A percentile compares a stretch with the other conserved stretches of the same genome.
These are phyloP conservation scores for Torulaspora globosa DNA, from an alignment of 1,139 yeast species.

Conservation along the genomic window DNA sequence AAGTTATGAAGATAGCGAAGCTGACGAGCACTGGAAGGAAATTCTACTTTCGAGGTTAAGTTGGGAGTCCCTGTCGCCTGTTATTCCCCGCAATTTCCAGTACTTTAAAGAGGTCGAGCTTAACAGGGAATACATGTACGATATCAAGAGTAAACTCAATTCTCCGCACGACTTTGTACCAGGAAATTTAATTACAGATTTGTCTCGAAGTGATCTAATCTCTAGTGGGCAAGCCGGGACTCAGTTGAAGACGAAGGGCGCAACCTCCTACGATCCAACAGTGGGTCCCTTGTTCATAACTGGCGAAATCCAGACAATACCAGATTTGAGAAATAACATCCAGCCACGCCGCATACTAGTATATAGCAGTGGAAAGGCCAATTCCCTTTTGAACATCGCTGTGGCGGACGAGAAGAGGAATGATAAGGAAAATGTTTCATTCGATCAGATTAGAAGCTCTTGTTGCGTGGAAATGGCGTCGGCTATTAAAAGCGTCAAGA, in stretches of 20 bases:
- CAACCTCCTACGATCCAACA: slow-evolving; percentile 17
- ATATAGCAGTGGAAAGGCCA: slow-evolving; percentile 23
- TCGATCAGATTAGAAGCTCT: slow-evolving; percentile 4
- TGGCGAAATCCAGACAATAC: slow-evolving; percentile 26
- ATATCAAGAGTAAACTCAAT: slow-evolving; percentile 11
- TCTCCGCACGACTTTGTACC: slow-evolving; percentile 18
- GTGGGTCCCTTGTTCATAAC: slow-evolving; percentile 15
- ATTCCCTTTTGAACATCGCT: slow-evolving; percentile 20
- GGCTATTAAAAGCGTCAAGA: slow-evolving; percentile 27
- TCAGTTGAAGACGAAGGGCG: neutral
- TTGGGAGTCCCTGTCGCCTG: slow-evolving; percentile 18
- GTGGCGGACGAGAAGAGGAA: slow-evolving; percentile 1
- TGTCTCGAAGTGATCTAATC: slow-evolving; percentile 7
- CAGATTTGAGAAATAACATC: slow-evolving; percentile 24
- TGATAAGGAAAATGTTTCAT: neutral
- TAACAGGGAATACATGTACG: slow-evolving; percentile 15
- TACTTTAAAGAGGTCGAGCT: slow-evolving; percentile 17
- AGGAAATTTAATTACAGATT: slow-evolving; percentile 10
- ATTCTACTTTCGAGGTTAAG: slow-evolving; percentile 14
- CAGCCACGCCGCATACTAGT: slow-evolving; percentile 24
- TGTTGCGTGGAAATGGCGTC: slow-evolving; percentile 22
- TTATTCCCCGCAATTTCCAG: slow-evolving; percentile 16
- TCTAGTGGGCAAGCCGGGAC: neutral
- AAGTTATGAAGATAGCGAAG: slow-evolving; percentile 14
- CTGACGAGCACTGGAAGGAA: slow-evolving; percentile 16